Evolutionary conservation across 1,284 basidiomycete genomes (phyloP).

Genomic region (Porphyrellus sp.): DNA sequence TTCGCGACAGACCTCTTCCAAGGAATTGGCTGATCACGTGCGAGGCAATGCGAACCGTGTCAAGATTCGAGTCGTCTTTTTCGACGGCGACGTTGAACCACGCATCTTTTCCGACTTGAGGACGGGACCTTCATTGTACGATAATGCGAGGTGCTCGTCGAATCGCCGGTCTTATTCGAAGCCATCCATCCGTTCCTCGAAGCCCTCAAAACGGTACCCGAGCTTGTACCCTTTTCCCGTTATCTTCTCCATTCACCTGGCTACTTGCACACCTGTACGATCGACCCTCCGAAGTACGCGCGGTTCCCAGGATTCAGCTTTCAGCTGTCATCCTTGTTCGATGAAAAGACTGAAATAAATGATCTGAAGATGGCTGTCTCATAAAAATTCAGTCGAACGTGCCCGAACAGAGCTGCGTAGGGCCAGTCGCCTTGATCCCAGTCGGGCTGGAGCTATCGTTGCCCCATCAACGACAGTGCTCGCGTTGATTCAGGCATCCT

Average conservation of each 20-base stretch:
- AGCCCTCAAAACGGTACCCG: constrained; percentile 49
- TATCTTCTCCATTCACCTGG: constrained; percentile 45
- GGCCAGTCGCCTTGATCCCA: constrained; percentile 55
- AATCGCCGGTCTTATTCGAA: constrained; percentile 59
- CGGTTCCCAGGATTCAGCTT: constrained; percentile 46
- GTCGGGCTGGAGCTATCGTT: constrained; percentile 66
- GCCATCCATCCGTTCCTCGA: constrained; percentile 61
- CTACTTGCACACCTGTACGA: constrained; percentile 31
- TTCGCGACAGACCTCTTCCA: constrained; percentile 30
- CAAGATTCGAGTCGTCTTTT: constrained; percentile 47
- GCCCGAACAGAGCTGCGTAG: constrained; percentile 43
- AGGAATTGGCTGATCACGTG: constrained; percentile 43
- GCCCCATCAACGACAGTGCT: constrained; percentile 58
- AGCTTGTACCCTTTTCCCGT: constrained; percentile 48
- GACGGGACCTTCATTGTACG: constrained; percentile 3
- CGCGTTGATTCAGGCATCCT: constrained; percentile 43
- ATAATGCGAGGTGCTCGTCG: constrained; percentile 43
- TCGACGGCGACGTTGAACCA: constrained; percentile 47
- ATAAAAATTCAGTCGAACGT: constrained; percentile 25
- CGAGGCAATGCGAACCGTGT: constrained; percentile 32
- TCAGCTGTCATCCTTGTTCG: constrained; percentile 45
- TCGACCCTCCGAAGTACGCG: constrained; percentile 52
- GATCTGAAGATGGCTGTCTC: constrained; percentile 21
- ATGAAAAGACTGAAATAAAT: constrained; percentile 14
- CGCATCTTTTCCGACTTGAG: constrained; percentile 42